Evolutionary conservation across 164 flowering plant species (phyloP).

Genomic region (Chimonanthus praecox): DNA sequence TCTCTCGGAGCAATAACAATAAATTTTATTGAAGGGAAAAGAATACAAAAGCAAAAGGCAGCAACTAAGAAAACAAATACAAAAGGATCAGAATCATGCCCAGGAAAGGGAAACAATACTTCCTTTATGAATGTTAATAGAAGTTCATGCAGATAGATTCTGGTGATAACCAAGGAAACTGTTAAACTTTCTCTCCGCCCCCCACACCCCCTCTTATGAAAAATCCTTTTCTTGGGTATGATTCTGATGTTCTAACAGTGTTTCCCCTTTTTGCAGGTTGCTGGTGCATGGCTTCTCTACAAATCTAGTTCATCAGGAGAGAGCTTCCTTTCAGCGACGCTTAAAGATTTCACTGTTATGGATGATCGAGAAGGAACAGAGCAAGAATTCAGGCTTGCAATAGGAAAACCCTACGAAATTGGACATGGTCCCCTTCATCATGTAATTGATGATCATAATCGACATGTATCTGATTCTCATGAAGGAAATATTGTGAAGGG

Average conservation of each 20-base stretch:
- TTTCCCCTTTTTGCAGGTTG: conserved; percentile 40
- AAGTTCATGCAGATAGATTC: too few species aligned
- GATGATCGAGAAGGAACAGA: conserved; percentile 91
- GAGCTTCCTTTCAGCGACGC: conserved; percentile 72
- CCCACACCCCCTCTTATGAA: too few species aligned
- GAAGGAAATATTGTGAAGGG: conserved; percentile 10
- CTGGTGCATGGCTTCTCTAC: conserved; percentile 79
- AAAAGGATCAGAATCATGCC: too few species aligned
- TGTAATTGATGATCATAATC: conserved; percentile 12
- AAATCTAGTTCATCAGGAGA: conserved; percentile 67
- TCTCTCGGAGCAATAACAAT: too few species aligned
- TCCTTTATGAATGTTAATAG: too few species aligned
- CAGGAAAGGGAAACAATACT: too few species aligned
- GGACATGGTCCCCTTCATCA: conserved; percentile 17
- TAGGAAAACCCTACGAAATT: conserved; percentile 48
- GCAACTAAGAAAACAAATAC: too few species aligned
- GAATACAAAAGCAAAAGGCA: too few species aligned
- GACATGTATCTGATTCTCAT: conserved; percentile 10
- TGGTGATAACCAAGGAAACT: too few species aligned
- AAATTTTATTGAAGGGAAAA: too few species aligned
- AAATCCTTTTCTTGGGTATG: not conserved
- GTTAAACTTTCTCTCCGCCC: too few species aligned
- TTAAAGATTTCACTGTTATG: conserved; percentile 64
- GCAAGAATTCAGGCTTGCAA: conserved; percentile 70
- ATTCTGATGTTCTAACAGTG: not conserved